Evolutionary conservation across 805 yeast species (phyloP).

Genomic region (Lachancea meyersii): DNA sequence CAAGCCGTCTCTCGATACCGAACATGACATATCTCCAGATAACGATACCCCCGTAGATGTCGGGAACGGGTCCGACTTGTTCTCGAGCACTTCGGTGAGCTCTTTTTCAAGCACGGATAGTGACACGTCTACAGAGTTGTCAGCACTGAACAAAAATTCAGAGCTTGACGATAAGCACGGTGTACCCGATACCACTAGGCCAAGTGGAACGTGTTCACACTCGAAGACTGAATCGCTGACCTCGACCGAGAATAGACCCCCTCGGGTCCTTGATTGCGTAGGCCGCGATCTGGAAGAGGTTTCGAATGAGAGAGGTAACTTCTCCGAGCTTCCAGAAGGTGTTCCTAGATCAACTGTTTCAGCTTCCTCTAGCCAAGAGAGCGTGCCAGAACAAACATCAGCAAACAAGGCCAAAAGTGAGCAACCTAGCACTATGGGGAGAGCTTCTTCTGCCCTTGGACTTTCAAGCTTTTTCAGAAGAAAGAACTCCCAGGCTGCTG

Average conservation of each 20-base stretch:
- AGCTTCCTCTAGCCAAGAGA: conserved; percentile 2
- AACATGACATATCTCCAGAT: background rate
- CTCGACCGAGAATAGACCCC: background rate
- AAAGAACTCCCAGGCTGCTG: conserved; percentile 10
- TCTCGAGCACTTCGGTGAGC: conserved; percentile 3
- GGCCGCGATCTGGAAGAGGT: conserved; percentile 6
- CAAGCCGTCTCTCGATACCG: conserved; percentile 2
- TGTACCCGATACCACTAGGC: background rate
- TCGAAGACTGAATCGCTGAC: background rate
- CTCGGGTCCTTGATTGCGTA: conserved; percentile 7
- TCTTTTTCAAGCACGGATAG: background rate
- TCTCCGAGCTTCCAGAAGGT: background rate
- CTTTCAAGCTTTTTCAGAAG: conserved; percentile 27
- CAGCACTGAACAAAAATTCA: background rate
- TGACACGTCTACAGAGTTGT: background rate
- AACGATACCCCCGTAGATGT: background rate
- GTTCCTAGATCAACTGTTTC: conserved; percentile 1
- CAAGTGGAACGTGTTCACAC: background rate
- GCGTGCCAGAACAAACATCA: background rate
- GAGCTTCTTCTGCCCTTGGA: conserved; percentile 19
- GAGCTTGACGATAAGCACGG: background rate
- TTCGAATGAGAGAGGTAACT: background rate
- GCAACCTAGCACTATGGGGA: conserved; percentile 11
- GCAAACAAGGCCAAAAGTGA: conserved; percentile 1
- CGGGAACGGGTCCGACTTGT: background rate